Evolutionary conservation across 2,329 filamentous ascomycete species (phyloP).

Genomic region (Fusarium pilosicola): DNA sequence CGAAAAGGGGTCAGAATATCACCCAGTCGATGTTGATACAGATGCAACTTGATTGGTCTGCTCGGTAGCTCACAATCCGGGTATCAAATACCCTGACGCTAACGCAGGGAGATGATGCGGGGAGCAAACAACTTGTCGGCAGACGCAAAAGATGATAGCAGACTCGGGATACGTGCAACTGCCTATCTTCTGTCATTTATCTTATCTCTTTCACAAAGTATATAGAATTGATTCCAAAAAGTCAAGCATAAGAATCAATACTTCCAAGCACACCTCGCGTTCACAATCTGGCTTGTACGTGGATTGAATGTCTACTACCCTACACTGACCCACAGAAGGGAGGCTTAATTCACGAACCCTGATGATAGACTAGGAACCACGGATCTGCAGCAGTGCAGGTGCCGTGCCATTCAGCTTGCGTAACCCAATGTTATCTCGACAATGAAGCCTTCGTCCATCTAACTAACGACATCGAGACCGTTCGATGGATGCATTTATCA

Average conservation of each 20-base stretch:
- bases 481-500: not conserved
- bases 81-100: not conserved
- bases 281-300: not conserved
- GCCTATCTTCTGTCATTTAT: not conserved
- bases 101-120: not conserved
- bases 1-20: not conserved
- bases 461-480: not conserved
- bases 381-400: not conserved
- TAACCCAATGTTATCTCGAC: not conserved
- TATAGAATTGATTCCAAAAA: not conserved
- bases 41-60: not conserved
- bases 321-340: not conserved
- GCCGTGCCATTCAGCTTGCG: not conserved
- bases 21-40: too few relatives aligned
- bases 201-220: not conserved
- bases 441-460: too few relatives aligned
- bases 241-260: not conserved
- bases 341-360: not conserved
- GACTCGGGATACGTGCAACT: rapidly evolving
- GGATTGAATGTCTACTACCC: not conserved
- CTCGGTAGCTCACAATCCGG: not conserved
- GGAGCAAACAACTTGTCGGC: not conserved
- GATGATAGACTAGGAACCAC: not conserved
- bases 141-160: not conserved
- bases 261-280: not conserved